Percentiles rank a stretch among this genome's conserved stretches.
phyloP scores from a whole-genome alignment of 2,329 filamentous ascomycete species.

The Neonectria ditissima region DNA sequence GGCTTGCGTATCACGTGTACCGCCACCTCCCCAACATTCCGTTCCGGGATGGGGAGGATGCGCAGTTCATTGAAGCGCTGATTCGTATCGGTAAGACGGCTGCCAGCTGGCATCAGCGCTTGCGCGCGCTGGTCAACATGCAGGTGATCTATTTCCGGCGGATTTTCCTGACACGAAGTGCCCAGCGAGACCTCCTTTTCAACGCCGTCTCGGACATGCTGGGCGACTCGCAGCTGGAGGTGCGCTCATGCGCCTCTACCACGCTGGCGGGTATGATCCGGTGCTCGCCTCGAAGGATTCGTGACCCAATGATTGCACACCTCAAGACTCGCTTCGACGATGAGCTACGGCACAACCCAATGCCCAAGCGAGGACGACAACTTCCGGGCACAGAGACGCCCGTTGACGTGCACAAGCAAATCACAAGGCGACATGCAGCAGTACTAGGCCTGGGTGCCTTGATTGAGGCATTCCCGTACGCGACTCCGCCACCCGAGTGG shows the following conservation, averaged over 20 bases:
- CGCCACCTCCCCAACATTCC: slow-evolving; percentile 96
- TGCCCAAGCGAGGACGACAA: slow-evolving; percentile 78
- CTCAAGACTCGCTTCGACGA: slow-evolving; percentile 84
- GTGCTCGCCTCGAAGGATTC: slow-evolving; percentile 86
- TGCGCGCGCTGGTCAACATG: slow-evolving; percentile 96
- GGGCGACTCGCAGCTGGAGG: slow-evolving; percentile 90
- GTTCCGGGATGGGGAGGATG: slow-evolving; percentile 87
- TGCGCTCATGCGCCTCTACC: slow-evolving; percentile 90
- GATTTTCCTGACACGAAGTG: slow-evolving; percentile 83
- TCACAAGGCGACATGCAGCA: slow-evolving; percentile 87
- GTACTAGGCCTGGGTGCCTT: slow-evolving; percentile 91
- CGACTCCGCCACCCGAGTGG: slow-evolving; percentile 91
- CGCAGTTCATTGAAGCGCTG: slow-evolving; percentile 84
- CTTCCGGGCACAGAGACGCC: slow-evolving; percentile 75
- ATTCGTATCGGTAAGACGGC: slow-evolving; percentile 89
- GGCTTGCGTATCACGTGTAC: slow-evolving; percentile 95
- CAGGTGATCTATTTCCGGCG: slow-evolving; percentile 98
- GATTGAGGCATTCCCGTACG: slow-evolving; percentile 96
- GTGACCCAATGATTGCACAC: slow-evolving; percentile 79
- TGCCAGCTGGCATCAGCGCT: slow-evolving; percentile 92
- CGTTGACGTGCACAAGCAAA: slow-evolving; percentile 78
- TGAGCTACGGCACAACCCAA: slow-evolving; percentile 83
- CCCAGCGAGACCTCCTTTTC: slow-evolving; percentile 84
- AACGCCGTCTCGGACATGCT: slow-evolving; percentile 97
- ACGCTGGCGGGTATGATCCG: slow-evolving; percentile 98